phyloP scores from a whole-genome alignment of 495 filamentous ascomycete genomes.

The Staphylotrichum longicolle region DNA sequence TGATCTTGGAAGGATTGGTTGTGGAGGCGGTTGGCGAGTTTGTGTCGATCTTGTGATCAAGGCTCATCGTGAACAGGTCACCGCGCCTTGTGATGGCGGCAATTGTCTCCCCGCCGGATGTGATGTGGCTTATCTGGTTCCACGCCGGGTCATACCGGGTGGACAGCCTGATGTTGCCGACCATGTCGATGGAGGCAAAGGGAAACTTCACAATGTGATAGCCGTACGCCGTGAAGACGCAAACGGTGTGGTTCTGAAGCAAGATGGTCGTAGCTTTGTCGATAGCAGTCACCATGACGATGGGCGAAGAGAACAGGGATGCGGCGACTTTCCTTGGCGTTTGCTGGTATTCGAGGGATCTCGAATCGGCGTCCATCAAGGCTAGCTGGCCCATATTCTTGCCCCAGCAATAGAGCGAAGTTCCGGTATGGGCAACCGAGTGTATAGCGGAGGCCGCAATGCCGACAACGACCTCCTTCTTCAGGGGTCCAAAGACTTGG shows the following conservation, averaged over 20 bases:
- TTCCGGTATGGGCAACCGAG: constrained; percentile 79
- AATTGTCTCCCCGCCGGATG: constrained; percentile 82
- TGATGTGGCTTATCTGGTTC: constrained; percentile 70
- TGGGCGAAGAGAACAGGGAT: constrained; percentile 74
- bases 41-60: constrained; percentile 63
- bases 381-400: constrained; percentile 96
- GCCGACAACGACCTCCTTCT: constrained; percentile 77
- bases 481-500: constrained; percentile 87
- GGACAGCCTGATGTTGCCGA: constrained; percentile 61
- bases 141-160: constrained; percentile 62
- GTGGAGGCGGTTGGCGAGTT: constrained; percentile 65
- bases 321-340: constrained; percentile 84
- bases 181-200: constrained; percentile 62
- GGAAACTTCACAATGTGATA: constrained; percentile 84
- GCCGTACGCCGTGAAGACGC: constrained; percentile 89
- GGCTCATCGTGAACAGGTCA: constrained; percentile 77
- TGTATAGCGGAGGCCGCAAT: constrained; percentile 89
- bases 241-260: constrained; percentile 83
- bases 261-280: constrained; percentile 85
- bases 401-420: constrained; percentile 87
- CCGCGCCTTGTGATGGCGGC: constrained; percentile 80
- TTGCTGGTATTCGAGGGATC: constrained; percentile 77
- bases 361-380: constrained; percentile 89
- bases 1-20: constrained; percentile 84
- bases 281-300: constrained; percentile 79